Conservation (phyloP, 2,329 filamentous ascomycete species). For the Verruconis gallopava region DNA sequence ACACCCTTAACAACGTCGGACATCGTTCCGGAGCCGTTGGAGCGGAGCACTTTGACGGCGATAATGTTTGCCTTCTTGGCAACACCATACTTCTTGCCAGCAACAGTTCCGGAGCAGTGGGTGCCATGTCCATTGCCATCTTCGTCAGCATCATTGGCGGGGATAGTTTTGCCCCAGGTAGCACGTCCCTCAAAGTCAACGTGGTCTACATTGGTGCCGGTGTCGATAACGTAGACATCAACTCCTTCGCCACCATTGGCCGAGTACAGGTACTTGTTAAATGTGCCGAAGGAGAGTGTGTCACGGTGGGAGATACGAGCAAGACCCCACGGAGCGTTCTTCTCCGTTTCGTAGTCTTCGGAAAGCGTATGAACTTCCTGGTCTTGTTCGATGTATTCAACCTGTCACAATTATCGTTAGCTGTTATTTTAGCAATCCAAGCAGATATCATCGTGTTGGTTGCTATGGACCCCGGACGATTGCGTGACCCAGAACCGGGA, state of each 20-base stretch:
- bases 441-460: neutral
- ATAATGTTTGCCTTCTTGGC: slow-evolving; percentile 97
- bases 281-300: slow-evolving; percentile 73
- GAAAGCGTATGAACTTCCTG: slow-evolving; percentile 76
- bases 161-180: slow-evolving; percentile 94
- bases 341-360: slow-evolving; percentile 51
- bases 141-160: slow-evolving; percentile 64
- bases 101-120: slow-evolving; percentile 96
- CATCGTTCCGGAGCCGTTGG: slow-evolving; percentile 97
- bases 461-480: neutral
- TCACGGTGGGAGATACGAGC: slow-evolving; percentile 95
- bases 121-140: slow-evolving; percentile 98
- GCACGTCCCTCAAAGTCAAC: slow-evolving; percentile 96
- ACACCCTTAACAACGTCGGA: slow-evolving; percentile 97
- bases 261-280: slow-evolving; percentile 96
- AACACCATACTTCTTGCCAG: slow-evolving; percentile 97
- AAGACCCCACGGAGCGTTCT: slow-evolving; percentile 95
- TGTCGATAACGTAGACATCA: slow-evolving; percentile 97
- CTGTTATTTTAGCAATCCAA: neutral
- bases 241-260: slow-evolving; percentile 89
- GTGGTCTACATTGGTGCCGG: slow-evolving; percentile 84
- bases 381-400: slow-evolving; percentile 93
- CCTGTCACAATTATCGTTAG: slow-evolving; percentile 39
- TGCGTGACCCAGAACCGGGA: neutral
- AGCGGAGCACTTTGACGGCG: slow-evolving; percentile 95